Evolutionary conservation across 2,329 filamentous ascomycete species (phyloP).

Genomic region (Apiospora koreana): DNA sequence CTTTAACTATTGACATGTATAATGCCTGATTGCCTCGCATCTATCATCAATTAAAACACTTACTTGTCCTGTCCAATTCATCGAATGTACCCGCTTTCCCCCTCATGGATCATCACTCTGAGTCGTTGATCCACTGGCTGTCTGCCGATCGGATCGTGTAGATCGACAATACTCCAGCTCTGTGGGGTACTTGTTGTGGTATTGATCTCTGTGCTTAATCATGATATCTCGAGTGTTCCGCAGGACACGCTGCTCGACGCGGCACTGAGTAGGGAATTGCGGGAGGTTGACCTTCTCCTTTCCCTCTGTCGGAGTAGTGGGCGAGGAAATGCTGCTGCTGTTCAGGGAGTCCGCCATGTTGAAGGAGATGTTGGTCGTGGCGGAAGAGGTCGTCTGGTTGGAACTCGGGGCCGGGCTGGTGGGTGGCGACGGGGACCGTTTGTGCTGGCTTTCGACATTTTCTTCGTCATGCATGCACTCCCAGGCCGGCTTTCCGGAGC

Average conservation of each 20-base stretch:
- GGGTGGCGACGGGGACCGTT: background rate
- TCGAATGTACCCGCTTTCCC: background rate
- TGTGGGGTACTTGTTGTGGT: background rate
- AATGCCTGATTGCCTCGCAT: background rate
- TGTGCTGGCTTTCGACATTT: background rate
- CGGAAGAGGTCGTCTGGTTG: background rate
- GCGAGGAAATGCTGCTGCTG: background rate
- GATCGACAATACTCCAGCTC: background rate
- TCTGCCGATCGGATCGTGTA: background rate
- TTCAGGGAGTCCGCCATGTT: no score
- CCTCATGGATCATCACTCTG: background rate
- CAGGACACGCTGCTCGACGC: background rate
- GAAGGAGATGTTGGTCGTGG: background rate
- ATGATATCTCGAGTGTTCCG: background rate
- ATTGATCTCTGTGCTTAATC: background rate
- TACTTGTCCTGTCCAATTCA: background rate
- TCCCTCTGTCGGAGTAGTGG: background rate
- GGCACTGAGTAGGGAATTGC: background rate
- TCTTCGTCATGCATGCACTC: background rate
- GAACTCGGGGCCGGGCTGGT: background rate
- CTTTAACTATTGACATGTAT: background rate
- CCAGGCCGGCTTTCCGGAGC: background rate
- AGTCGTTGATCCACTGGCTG: background rate
- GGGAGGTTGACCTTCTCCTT: background rate
- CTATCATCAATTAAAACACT: background rate